Base-by-base conservation (phyloP, 2,329 filamentous ascomycete species). In the Clonostachys solani region DNA sequence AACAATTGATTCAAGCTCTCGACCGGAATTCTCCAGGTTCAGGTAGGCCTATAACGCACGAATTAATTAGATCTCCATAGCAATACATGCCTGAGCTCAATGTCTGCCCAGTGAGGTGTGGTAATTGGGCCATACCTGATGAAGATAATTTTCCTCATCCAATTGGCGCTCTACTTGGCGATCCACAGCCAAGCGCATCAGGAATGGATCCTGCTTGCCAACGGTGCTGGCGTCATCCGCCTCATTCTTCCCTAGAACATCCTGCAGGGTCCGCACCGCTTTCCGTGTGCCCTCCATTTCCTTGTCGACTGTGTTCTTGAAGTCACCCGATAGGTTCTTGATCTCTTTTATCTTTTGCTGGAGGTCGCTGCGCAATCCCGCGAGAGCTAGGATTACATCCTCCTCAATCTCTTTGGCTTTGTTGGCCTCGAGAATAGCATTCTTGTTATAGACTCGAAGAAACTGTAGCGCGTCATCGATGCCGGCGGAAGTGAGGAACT, bases 261-360 rank as follows among this genome's bases (percentile, higher is more conserved):
- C 92, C 53, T 94, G 86, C n/a, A 96, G 74, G 33, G 83, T 77
- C 46, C 84, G 84, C 23, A 97, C 89, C 15, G 86, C 86, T 62
- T 83, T 89, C 51, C 85, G 80, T 0, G 94, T 96, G 16, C 66
- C 73, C 17, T 96, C 92, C 73, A 95, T 92, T 67, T 97, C 94
- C 70, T 92, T 96, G 23, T 96, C 90, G 10, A 99, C 91, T 0
- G 86, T 88, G 63, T 96, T 99, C 70, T 96, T 96, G 71, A 99
- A 99, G 65, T 99, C 94, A 15, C 91, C 88, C 6, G 90, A 88
- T 15, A 99, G 74, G 55, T 84, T 86, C 71, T 95, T 96, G 72
- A 99, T 99, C 69, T 99, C 94, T 68, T 97, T 99, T 66, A 95
- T 95, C 73, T 99, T 99, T 64, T 95, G 90, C 51, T 87, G 87